Evolutionary conservation across 2,329 filamentous ascomycete genomes (phyloP), one percentile per base, ranked within the genome.

Genomic region (Aureobasidium sp.): DNA sequence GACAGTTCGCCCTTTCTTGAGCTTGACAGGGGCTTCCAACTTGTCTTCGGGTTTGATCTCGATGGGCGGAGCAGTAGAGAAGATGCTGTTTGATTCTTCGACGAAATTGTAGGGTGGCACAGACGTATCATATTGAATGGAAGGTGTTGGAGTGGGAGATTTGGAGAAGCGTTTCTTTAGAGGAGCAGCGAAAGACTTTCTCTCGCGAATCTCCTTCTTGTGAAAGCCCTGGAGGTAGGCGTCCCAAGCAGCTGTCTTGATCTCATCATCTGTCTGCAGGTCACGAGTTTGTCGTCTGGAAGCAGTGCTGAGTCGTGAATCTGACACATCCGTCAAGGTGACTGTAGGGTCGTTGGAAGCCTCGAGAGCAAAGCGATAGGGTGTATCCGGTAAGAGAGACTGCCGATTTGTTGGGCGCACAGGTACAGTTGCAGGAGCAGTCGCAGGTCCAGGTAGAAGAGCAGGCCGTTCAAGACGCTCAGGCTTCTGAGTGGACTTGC

Each of bases 1-100:
- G 14, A 85, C 82, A 36, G 84, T 85, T 29, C 87, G 79, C 11
- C 83, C 82, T 55, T 81, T 85, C 34, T 55, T 34, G 3, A 61
- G 66, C 41, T 61, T 63, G n/a, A 36, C 30, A 25, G 45, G 30
- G n/a, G 30, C n/a, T 14, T 32, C 21, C 21, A 21, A 21, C 21
- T 21, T 21, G 21, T 21, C 32, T 5, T 36, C 41, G n/a, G 39
- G 10, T 30, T 45, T 34, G 2, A 71, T 25, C n/a, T 57, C 51
- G 2, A 44, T 14, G 3, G 45, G 42, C 27, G 62, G 32, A 27
- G 59, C 27, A 14, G 45, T 32, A 29, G 59, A 45, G 42, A 69
- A 53, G 10, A 62, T 58, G 36, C 66, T 63, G 32, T 66, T 32
- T 36, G 67, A 54, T 27, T 67, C 63, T 41, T 67, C 44, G 25